Conservation (phyloP, 176 grass and related monocot genomes). For the Rhipidocladum racemiflorum region DNA sequence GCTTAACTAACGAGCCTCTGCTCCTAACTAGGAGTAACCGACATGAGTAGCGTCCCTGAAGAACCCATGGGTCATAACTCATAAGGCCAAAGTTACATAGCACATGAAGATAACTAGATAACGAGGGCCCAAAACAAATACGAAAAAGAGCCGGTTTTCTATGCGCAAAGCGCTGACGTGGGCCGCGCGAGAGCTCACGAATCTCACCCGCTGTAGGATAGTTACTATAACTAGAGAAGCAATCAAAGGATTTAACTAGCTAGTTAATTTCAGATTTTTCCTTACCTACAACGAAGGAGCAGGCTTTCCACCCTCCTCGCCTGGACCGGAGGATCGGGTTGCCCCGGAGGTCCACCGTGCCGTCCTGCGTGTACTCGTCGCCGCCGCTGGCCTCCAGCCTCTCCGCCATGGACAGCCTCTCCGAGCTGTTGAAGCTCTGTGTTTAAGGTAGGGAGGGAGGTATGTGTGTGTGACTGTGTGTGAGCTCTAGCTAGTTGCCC, state of each 20-base stretch:
- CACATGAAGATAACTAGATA: not conserved
- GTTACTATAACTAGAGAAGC: not conserved
- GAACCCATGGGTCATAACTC: not conserved
- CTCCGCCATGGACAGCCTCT: slow-evolving; percentile 53
- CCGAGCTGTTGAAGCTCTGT: not conserved
- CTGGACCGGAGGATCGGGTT: slow-evolving; percentile 76
- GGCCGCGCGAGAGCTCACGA: no score
- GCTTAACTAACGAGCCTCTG: not conserved
- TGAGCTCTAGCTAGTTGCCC: not conserved
- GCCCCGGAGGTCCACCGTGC: slow-evolving; percentile 78
- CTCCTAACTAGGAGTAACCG: not conserved
- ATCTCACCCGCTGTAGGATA: no score
- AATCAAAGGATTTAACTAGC: not conserved
- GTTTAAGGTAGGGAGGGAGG: not conserved
- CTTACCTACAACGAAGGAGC: slow-evolving; percentile 83
- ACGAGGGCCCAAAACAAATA: no score
- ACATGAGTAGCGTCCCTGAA: not conserved
- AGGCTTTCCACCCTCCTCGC: slow-evolving; percentile 83
- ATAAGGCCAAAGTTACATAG: not conserved
- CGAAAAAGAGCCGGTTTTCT: no score
- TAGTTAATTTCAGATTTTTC: not conserved
- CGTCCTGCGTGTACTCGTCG: slow-evolving; percentile 81
- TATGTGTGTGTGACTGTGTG: not conserved
- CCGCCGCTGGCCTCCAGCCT: slow-evolving; percentile 16
- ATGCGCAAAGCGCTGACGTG: no score